Base-by-base conservation (phyloP, 306 rosid genomes). In the Medicago lupulina region DNA sequence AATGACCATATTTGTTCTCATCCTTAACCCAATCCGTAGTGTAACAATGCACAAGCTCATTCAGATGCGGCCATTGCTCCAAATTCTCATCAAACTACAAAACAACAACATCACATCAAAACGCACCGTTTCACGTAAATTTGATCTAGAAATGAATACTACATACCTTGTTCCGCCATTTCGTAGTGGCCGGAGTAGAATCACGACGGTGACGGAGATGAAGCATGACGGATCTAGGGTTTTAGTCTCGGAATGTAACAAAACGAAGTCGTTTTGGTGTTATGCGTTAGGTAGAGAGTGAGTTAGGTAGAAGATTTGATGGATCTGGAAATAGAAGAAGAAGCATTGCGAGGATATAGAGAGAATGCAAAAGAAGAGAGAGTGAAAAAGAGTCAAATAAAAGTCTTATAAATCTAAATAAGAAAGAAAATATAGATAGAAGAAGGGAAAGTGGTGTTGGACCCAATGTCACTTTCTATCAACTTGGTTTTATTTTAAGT, bases 31-130 rank as follows among this genome's bases (percentile, higher is more conserved):
- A 90, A 80, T 95, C 99, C 6, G 99, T 89, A 1, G 99, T 89
- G 77, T 95, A 95, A 85, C 99, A 95, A 79, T 92, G 99, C 43
- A 90, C 97, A 68, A 95, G 83, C 76, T 95, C 99, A 67, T 87
- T 95, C 82, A 95, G 91, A 79, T 92, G 97, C 23, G 99, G 99
- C 96, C 97, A 92, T 80, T 95, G 99, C 89, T 95, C 99, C 89
- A 95, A 84, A 86, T 95, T 95, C 86, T 92, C 97, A 19, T 92
- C 96, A 74, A 90, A 89, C 97, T 95, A 65, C 86, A 73, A 67
- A 15, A 67, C 8, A 68, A 38, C 0, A 34, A 67, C 8, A 68
- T 28, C 0, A 34, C n/a, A 19, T 38, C 54, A 18, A 78, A 44
- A 34, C 4, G 31, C 53, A n/a, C 2, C 13, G 73, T 62, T 70